Evolutionary conservation across 495 filamentous ascomycete genomes (phyloP), one percentile per base, ranked within the genome.

Genomic region (Parachaetomium inaequale): DNA sequence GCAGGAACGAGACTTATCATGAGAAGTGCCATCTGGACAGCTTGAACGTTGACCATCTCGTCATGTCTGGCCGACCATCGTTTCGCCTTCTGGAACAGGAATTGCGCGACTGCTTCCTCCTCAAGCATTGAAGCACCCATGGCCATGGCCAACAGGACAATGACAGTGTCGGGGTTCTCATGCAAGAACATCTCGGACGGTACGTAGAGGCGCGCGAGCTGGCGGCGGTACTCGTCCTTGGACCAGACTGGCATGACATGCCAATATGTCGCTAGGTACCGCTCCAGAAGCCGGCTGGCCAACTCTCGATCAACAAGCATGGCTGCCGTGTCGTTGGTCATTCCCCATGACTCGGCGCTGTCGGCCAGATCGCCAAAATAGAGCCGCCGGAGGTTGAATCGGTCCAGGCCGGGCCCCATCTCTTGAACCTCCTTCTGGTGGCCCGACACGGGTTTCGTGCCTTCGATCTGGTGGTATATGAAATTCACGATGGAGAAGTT

Each of bases 361-460:
- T 25, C 51, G 10, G 51, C 51, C 51, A 54, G 51, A 10, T 54
- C 32, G 29, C 51, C 51, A 38, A 54, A 54, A 15, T 54, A 54
- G n/a, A 54, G 51, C 2, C 51, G 23, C 19, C 51, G 51, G n/a
- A 54, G 28, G 51, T 54, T 54, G 51, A 54, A 54, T 31, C 51
- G 51, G 51, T 54, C 51, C 19, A 54, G 31, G n/a, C 51, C 51
- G 31, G 51, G 51, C n/a, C 51, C 51, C 31, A 54, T 54, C 51
- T 54, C 51, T 4, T 54, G 31, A n/a, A 54, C 51, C 51, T 54
- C 51, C 31, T 54, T 54, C 31, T 54, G 51, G 3, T 31, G 31
- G 19, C 51, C 51, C 11, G 51, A 36, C 51, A 11, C 51, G 31
- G 32, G 32, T 23, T 15, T 54, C 31, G 51, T 54, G 31, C 51